Conservation (phyloP, 1,139 yeast species). For the Zygosaccharomyces pseudobailii region DNA sequence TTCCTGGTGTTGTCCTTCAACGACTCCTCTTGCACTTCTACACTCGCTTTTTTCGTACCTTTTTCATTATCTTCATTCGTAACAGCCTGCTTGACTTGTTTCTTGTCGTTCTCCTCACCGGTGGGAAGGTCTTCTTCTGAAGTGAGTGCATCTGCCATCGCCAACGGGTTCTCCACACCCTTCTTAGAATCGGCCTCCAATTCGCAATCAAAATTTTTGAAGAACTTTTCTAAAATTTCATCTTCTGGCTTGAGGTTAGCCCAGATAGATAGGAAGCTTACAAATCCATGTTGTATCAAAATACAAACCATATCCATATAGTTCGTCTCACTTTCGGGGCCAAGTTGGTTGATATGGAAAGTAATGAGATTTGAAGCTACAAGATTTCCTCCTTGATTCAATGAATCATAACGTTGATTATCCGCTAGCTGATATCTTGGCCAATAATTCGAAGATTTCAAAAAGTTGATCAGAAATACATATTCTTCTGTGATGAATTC, state of each 20-base stretch:
- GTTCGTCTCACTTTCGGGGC: constrained; percentile 41
- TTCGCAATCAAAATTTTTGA: constrained; percentile 44
- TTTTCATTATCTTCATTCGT: background rate
- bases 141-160: constrained; percentile 79
- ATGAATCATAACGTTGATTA: constrained; percentile 26
- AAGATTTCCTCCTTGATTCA: constrained; percentile 53
- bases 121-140: constrained; percentile 54
- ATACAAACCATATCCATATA: constrained; percentile 46
- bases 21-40: constrained; percentile 3
- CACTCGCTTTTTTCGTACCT: background rate
- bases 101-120: constrained; percentile 10
- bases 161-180: constrained; percentile 75
- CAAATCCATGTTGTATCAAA: constrained; percentile 63
- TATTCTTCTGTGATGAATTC: constrained; percentile 44
- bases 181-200: constrained; percentile 58
- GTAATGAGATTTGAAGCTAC: constrained; percentile 59
- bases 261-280: constrained; percentile 61
- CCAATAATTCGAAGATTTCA: constrained; percentile 63
- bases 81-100: background rate
- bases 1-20: background rate
- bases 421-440: constrained; percentile 42
- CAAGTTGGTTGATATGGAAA: constrained; percentile 40
- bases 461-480: constrained; percentile 45
- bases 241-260: constrained; percentile 49
- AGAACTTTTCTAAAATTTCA: constrained; percentile 36